Evolutionary conservation across 345 rosid species (phyloP), one percentile per base, ranked within the genome.

Genomic region (Geranium rotundifolium): DNA sequence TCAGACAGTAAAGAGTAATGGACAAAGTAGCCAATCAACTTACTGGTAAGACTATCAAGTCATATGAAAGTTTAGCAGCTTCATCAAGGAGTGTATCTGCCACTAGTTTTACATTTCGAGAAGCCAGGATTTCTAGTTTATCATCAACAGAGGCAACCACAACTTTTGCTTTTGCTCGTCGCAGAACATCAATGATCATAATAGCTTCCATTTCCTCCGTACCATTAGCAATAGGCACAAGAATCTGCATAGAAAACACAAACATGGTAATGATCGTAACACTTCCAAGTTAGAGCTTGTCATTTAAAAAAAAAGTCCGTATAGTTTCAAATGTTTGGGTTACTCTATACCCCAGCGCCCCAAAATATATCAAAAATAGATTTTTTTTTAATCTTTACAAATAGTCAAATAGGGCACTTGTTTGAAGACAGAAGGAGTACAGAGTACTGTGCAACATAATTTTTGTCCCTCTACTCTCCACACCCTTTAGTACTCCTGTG

Each of bases 171-270:
- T 88, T 86, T 15, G 96, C 96, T 58, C 93, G 85, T 69, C 87
- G 84, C 61, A 92, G 81, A 61, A 92, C 64, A 75, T 87, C 96
- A 66, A 92, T 84, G 65, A 84, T 81, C 52, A 85, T 83, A 67
- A 79, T 71, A 61, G 96, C 93, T 80, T 92, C 98, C 91, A 92
- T 92, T 79, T 89, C 98, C 75, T 92, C 96, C 5, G 96, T 74
- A 50, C 96, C 98, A 76, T 84, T 66, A 5, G 88, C 96, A 71
- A 90, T 76, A 17, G 99, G 97, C 50, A 93, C 89, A 75, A 93
- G 97, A 73, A 93, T 82, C 99, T 93, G 77, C 63, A 71, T 63
- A 34, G 41, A 27, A 65, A 46, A 14, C 52, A 46, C 15, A 12
- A 46, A 7, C 52, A 46, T 10, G 10, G 10, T 34, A 34, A 4